phyloP scores from a whole-genome alignment of 116 monocot species.

The Cymodocea nodosa region DNA sequence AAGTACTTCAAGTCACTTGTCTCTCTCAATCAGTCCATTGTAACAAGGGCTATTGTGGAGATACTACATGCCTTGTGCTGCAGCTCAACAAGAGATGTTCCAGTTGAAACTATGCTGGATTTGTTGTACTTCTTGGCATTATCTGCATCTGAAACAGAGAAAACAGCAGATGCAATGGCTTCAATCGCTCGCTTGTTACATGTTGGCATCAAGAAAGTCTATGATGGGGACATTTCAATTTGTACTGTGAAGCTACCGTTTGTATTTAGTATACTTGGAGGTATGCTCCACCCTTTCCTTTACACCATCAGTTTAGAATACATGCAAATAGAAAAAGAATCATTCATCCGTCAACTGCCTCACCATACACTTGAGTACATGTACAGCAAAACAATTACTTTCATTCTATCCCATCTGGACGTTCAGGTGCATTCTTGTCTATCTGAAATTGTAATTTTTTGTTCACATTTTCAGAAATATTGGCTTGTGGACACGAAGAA shows the following conservation, averaged over 20 bases:
- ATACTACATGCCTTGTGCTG: conserved; percentile 54
- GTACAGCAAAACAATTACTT: neutral
- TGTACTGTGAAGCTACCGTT: conserved; percentile 61
- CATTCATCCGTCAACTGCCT: no score
- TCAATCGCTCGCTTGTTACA: conserved; percentile 58
- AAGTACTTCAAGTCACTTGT: conserved; percentile 51
- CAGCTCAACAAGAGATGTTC: conserved; percentile 27
- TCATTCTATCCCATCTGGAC: neutral
- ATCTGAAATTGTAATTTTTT: neutral
- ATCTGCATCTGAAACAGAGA: conserved; percentile 42
- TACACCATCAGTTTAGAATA: neutral
- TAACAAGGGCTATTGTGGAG: conserved; percentile 67
- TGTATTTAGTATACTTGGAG: conserved; percentile 66
- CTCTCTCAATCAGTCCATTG: conserved; percentile 44
- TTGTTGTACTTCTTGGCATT: conserved; percentile 52
- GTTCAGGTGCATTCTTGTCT: neutral
- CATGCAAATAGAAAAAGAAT: neutral
- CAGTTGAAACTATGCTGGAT: conserved; percentile 47
- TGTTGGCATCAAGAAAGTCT: conserved; percentile 52
- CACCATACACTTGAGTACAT: neutral
- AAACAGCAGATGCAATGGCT: conserved; percentile 63
- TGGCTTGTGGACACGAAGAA: conserved; percentile 82
- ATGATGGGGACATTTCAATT: conserved; percentile 35
- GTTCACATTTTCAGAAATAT: conserved; percentile 32
- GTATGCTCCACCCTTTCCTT: conserved; percentile 16